Evolutionary conservation across 2,329 filamentous ascomycete genomes (phyloP).

Genomic region (Colletotrichum liaoningense): DNA sequence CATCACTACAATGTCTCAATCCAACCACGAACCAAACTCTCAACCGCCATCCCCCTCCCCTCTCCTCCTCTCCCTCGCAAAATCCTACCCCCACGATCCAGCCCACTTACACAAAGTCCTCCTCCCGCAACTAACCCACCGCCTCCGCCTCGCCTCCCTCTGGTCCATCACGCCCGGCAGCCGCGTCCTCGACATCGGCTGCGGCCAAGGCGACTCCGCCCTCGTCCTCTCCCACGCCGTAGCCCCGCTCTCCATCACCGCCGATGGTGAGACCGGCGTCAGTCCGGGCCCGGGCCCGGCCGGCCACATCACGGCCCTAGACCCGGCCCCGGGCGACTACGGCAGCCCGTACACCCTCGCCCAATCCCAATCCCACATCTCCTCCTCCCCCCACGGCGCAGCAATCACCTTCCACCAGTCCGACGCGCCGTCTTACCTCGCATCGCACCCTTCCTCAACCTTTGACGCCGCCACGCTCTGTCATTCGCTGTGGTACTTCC

Average conservation of each 20-base stretch:
- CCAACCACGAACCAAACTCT: not conserved
- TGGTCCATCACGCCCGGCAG: constrained; percentile 30
- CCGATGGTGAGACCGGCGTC: not conserved
- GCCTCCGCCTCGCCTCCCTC: constrained; percentile 26
- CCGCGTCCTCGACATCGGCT: constrained; percentile 34
- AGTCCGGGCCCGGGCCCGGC: not conserved
- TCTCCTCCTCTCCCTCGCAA: constrained; percentile 10
- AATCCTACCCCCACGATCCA: constrained; percentile 24
- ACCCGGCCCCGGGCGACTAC: constrained; percentile 29
- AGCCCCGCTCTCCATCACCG: not conserved
- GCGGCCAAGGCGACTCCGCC: constrained; percentile 35
- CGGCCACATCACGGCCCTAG: constrained; percentile 27
- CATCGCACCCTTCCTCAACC: not conserved
- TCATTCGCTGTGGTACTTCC: constrained; percentile 34
- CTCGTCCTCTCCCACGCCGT: constrained; percentile 30
- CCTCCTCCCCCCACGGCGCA: constrained; percentile 2
- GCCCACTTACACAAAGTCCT: constrained; percentile 12
- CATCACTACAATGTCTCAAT: constrained; percentile 13
- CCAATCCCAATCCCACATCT: constrained; percentile 24
- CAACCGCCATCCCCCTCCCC: not conserved
- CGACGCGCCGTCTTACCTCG: constrained; percentile 21
- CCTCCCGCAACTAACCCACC: constrained; percentile 31
- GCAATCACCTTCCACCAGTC: constrained; percentile 12
- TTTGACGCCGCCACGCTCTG: constrained; percentile 27
- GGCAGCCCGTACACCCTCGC: constrained; percentile 30